Conservation (phyloP, 2,329 filamentous ascomycete species). For the Calonectria montana region DNA sequence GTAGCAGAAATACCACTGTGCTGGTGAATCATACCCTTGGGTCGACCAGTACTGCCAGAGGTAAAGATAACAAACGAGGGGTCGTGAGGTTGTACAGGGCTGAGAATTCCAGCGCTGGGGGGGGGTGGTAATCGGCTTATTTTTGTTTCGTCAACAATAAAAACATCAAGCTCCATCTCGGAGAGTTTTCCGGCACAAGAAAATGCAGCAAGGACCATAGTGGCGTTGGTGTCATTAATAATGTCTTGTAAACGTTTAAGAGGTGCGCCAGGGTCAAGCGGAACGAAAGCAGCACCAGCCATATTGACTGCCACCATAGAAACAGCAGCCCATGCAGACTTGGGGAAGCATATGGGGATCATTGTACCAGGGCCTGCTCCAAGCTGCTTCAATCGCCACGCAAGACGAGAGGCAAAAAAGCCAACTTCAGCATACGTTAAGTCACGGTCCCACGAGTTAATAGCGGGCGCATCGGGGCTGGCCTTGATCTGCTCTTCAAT, state of each 20-base stretch:
- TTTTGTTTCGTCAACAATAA: conserved; percentile 1
- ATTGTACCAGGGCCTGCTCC: conserved; percentile 4
- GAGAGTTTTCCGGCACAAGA: not conserved
- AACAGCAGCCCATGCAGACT: conserved; percentile 3
- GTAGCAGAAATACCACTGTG: conserved; percentile 16
- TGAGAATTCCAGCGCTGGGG: not conserved
- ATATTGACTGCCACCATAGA: conserved; percentile 18
- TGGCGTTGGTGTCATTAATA: not conserved
- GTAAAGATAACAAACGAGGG: conserved; percentile 60
- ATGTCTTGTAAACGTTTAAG: not conserved
- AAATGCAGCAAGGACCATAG: not conserved
- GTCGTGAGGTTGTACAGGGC: not conserved
- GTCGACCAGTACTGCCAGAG: conserved; percentile 66
- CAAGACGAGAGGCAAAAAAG: conserved; percentile 14
- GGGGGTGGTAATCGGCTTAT: not conserved
- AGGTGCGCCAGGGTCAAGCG: conserved; percentile 14
- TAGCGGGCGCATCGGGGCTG: conserved; percentile 2
- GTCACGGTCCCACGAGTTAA: conserved; percentile 14
- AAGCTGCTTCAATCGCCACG: conserved; percentile 12
- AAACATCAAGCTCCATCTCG: conserved; percentile 5
- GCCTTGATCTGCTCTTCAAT: conserved; percentile 8
- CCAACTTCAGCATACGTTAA: conserved; percentile 12
- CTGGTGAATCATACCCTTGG: conserved; percentile 60
- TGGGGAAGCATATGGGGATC: conserved; percentile 9
- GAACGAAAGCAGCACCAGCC: conserved; percentile 14